phyloP scores from a whole-genome alignment of 257 asterid species.

The Scutellaria minor region DNA sequence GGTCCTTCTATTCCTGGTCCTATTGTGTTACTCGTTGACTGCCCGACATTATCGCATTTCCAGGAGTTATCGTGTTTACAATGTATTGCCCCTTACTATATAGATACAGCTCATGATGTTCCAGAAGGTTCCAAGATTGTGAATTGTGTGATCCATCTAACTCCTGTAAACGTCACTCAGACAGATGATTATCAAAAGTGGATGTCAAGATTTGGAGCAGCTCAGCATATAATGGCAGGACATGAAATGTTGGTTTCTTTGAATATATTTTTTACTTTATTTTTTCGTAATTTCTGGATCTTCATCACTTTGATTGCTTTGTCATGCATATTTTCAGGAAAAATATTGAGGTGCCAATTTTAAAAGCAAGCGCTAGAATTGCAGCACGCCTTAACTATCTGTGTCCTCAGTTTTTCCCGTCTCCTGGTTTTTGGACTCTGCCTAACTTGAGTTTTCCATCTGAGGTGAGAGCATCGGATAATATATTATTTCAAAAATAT shows the following conservation, averaged over 20 bases:
- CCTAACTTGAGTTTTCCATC: conserved; percentile 43
- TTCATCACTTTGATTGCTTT: conserved; percentile 23
- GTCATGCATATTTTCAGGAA: conserved; percentile 55
- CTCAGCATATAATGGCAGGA: conserved; percentile 98
- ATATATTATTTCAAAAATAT: conserved; percentile 42
- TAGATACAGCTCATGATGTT: conserved; percentile 46
- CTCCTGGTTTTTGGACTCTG: conserved; percentile 87
- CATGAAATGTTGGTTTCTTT: conserved; percentile 75
- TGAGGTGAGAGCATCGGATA: conserved; percentile 36
- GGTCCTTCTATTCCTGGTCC: conserved; percentile 96
- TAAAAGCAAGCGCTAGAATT: conserved; percentile 83
- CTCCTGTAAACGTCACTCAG: conserved; percentile 62
- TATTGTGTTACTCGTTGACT: conserved; percentile 78
- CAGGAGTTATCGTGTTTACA: conserved; percentile 51
- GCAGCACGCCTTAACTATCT: conserved; percentile 84
- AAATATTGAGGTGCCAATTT: conserved; percentile 86
- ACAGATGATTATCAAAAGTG: conserved; percentile 66
- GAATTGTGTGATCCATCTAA: conserved; percentile 82
- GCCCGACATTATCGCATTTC: conserved; percentile 80
- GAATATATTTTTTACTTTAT: background rate
- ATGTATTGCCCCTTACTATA: conserved; percentile 61
- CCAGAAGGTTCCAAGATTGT: conserved; percentile 64
- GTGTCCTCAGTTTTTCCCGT: conserved; percentile 91
- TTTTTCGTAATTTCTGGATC: background rate
- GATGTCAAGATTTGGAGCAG: conserved; percentile 86